These are phyloP conservation scores for Beauveria rudraprayagi DNA, from an alignment of 2,329 filamentous ascomycete species.

Conservation along the genomic window DNA sequence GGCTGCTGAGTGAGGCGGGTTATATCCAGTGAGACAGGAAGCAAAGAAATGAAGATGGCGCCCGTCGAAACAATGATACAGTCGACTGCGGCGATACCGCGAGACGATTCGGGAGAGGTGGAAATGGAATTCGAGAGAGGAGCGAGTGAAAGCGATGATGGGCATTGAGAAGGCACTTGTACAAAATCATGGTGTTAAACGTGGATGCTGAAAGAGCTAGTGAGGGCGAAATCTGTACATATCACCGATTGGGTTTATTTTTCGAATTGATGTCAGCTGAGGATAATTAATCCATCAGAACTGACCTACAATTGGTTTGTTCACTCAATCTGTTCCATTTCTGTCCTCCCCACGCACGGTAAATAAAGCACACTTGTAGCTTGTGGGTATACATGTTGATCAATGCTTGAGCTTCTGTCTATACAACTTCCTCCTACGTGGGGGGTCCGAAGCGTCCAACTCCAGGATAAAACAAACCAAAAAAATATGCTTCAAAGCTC, in stretches of 20 bases:
- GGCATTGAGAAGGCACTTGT: constrained; percentile 1
- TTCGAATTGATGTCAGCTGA: not conserved
- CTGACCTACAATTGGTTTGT: not conserved
- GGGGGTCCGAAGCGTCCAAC: not conserved
- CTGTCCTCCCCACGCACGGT: not conserved
- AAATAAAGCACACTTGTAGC: not conserved
- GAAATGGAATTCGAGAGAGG: not conserved
- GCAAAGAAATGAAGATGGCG: constrained; percentile 3
- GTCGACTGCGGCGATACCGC: not conserved
- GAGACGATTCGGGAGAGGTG: not conserved
- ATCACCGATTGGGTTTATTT: not conserved
- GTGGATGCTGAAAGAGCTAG: not conserved
- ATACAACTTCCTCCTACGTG: not conserved
- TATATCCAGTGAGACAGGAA: not conserved
- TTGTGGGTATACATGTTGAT: constrained; percentile 8
- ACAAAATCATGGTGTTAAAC: not conserved
- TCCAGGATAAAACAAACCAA: not conserved
- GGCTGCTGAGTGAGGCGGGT: constrained; percentile 11
- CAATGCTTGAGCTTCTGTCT: not conserved
- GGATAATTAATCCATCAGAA: not conserved
- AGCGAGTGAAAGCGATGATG: not conserved
- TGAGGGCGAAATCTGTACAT: constrained; percentile 5
- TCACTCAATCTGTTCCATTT: not conserved
- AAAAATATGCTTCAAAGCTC: constrained; percentile 34
- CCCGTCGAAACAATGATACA: not conserved